Evolutionary conservation across 371 early-diverging fungal species (phyloP), one percentile per base, ranked within the genome.

Genomic region (Amoeboaphelidium protococcarum): DNA sequence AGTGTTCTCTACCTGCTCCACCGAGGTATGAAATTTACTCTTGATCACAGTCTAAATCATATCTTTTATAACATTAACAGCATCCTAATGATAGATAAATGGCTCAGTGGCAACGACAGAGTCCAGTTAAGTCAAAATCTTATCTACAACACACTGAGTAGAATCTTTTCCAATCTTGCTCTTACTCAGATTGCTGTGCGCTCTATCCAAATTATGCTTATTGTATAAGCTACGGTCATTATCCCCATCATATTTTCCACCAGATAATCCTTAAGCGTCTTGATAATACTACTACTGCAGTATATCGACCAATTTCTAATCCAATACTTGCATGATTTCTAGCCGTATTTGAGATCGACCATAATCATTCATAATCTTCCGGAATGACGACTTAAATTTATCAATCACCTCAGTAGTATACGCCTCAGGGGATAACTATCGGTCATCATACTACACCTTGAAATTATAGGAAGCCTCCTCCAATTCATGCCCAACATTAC

Each of bases 361-460:
- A 66, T 87, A 92, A 43, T 74, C 68, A 45, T 65, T 65, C 25
- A 83, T 74, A 58, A 95, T 86, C 47, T 79, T 75, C 58, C 84
- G 83, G 66, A 94, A 87, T 45, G 76, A 71, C 47, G 80, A 82
- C 60, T 95, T 95, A 37, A 92, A 61, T 16, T 69, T 65, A 55
- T 91, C 92, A 59, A 92, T 78, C 1, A 82, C 71, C 44, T 95
- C 91, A 3, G 92, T 84, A 21, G 83, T 80, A 61, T 95, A 95
- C 1, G 85, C 80, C 58, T 90, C 92, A 25, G 95, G 79, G 6
- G 84, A 78, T 43, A 95, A 79, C 41, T 76, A 65, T 49, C 79
- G 79, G 55, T 95, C 94, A 50, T 91, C 90, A 69, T 90, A 95
- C 50, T 87, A 83, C 4, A 95, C 95, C 60, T 95, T 95, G 68